Evolutionary conservation across 805 yeast genomes (phyloP).

Genomic region (Nakazawaea wyomingensis): DNA sequence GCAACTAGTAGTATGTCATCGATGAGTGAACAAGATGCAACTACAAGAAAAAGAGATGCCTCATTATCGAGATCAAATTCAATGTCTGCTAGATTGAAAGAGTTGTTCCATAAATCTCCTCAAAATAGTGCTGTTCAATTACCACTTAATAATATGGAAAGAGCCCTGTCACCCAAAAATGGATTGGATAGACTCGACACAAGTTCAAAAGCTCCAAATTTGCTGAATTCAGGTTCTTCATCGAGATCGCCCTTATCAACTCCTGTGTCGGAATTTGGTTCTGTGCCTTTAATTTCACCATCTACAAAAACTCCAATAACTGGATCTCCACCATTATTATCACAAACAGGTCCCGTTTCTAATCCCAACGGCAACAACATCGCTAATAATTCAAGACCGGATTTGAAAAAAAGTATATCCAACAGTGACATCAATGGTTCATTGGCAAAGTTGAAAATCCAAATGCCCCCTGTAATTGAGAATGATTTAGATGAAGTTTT

Average conservation of each 20-base stretch:
- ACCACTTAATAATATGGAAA: not conserved
- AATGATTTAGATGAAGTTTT: constrained; percentile 28
- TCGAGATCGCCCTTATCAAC: not conserved
- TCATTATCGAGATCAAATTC: constrained; percentile 12
- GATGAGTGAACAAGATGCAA: constrained; percentile 1
- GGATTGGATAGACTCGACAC: not conserved
- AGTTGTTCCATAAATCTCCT: constrained; percentile 11
- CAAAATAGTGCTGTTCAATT: constrained; percentile 9
- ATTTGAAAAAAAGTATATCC: constrained; percentile 9
- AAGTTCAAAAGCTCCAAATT: not conserved
- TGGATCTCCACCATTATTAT: not conserved
- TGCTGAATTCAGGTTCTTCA: not conserved
- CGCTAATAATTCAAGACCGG: constrained; percentile 11
- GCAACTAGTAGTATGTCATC: constrained; percentile 9
- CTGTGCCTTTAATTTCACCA: not conserved
- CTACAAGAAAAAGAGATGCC: not conserved
- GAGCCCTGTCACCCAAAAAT: constrained; percentile 2
- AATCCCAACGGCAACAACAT: not conserved
- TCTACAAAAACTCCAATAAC: not conserved
- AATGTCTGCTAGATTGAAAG: constrained; percentile 10
- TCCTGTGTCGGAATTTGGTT: not conserved
- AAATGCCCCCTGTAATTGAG: constrained; percentile 27
- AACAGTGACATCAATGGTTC: constrained; percentile 21
- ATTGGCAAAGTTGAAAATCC: constrained; percentile 21
- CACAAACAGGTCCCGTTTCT: not conserved